Conservation (phyloP, 139 green algal species). For the Auxenochlorella protothecoides region DNA sequence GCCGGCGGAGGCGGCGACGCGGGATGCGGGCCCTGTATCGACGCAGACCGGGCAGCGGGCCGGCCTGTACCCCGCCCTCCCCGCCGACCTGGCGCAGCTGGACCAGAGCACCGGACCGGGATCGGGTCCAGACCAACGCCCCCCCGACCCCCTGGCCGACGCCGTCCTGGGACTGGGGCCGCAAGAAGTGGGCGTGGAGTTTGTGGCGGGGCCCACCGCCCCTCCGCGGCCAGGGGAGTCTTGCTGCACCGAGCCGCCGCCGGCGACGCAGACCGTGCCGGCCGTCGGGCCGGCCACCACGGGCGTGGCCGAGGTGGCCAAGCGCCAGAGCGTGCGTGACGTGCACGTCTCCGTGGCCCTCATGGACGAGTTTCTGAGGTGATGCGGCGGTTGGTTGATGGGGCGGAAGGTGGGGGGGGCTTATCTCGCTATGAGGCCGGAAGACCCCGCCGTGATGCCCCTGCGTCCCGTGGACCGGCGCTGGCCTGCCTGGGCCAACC, state of each 20-base stretch:
- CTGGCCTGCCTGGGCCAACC: no score
- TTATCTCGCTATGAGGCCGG: not conserved
- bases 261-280: not conserved
- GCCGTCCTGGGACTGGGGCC: conserved; percentile 41
- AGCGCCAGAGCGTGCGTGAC: conserved; percentile 46
- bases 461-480: no score
- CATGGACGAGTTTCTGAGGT: conserved; percentile 84
- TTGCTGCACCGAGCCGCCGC: conserved; percentile 15
- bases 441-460: no score
- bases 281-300: not conserved
- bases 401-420: not conserved
- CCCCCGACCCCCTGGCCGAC: not conserved
- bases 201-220: not conserved
- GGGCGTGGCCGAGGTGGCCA: conserved; percentile 23
- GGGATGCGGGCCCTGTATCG: not conserved
- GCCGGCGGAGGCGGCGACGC: not conserved
- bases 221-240: conserved; percentile 13
- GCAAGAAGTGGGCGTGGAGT: conserved; percentile 49
- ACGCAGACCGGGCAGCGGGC: not conserved
- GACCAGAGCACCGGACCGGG: no score
- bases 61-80: not conserved
- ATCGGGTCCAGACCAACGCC: not conserved
- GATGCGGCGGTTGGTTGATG: conserved; percentile 4
- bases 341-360: conserved; percentile 72
- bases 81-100: no score